Conservation (phyloP, 495 filamentous ascomycete species). For the Aspergillus haitiensis region DNA sequence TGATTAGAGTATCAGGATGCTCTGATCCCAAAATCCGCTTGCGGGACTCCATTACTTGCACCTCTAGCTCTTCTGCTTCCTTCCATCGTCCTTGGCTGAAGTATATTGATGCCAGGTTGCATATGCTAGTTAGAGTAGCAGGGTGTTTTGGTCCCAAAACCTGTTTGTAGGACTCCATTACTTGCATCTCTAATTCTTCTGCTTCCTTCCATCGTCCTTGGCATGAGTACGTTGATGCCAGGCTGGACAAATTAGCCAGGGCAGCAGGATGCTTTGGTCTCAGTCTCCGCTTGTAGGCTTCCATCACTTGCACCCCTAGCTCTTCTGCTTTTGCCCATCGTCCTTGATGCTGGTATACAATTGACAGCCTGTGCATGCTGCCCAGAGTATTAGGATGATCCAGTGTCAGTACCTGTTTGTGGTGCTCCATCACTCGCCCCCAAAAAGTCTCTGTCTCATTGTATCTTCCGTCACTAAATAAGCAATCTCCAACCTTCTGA, state of each 20-base stretch:
- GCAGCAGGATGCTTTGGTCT: constrained; percentile 25
- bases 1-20: constrained; percentile 27
- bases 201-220: constrained; percentile 8
- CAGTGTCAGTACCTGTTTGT: background rate
- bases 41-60: constrained; percentile 25
- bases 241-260: constrained; percentile 31
- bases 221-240: constrained; percentile 22
- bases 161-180: background rate
- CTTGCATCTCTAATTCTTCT: constrained; percentile 1
- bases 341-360: constrained; percentile 19
- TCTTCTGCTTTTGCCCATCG: constrained; percentile 33
- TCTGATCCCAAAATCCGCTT: constrained; percentile 21
- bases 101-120: constrained; percentile 37
- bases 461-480: background rate
- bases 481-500: background rate
- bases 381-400: background rate
- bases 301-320: constrained; percentile 27
- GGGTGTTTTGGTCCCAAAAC: constrained; percentile 28
- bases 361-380: background rate
- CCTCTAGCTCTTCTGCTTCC: constrained; percentile 32
- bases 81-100: constrained; percentile 29
- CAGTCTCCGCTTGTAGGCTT: constrained; percentile 19
- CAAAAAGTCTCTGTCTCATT: background rate
- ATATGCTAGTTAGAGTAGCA: constrained; percentile 38
- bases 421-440: background rate